A percentile compares a stretch with the other conserved stretches of the same genome.
These are phyloP conservation scores for Xerocomellus amylosporus DNA, from an alignment of 768 basidiomycete genomes.

Conservation along the genomic window DNA sequence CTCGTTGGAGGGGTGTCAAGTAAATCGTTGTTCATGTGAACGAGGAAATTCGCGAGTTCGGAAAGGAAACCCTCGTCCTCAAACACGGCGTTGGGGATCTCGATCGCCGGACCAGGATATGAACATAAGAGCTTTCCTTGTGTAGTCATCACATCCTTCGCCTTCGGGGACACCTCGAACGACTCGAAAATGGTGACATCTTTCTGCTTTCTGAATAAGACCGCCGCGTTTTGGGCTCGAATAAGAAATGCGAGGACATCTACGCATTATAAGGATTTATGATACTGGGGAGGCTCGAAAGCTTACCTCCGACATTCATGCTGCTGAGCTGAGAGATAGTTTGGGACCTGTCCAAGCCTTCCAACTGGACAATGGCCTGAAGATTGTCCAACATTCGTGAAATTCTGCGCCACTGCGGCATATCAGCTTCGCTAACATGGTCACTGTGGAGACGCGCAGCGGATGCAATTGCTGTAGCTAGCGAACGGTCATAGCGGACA, in stretches of 20 bases:
- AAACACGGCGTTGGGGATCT: constrained; percentile 31
- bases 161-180: constrained; percentile 44
- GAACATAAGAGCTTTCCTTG: constrained; percentile 43
- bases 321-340: constrained; percentile 12
- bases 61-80: constrained; percentile 29
- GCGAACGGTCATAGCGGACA: constrained; percentile 22
- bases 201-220: constrained; percentile 37
- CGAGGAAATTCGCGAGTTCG: constrained; percentile 40
- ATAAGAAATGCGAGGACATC: constrained; percentile 40
- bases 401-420: constrained; percentile 30
- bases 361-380: neutral
- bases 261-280: constrained; percentile 14
- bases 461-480: constrained; percentile 23
- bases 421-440: constrained; percentile 1
- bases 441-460: constrained; percentile 20
- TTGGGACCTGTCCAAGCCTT: constrained; percentile 9
- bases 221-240: constrained; percentile 46
- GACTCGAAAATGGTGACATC: constrained; percentile 38
- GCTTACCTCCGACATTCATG: constrained; percentile 24
- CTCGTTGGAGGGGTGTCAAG: constrained; percentile 36
- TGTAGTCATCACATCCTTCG: constrained; percentile 35
- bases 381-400: constrained; percentile 31
- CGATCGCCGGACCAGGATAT: constrained; percentile 46
- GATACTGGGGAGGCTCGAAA: neutral
- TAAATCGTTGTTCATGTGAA: constrained; percentile 31